Evolutionary conservation across 2,329 filamentous ascomycete genomes (phyloP).

Genomic region (Ceratocystis albifundus): DNA sequence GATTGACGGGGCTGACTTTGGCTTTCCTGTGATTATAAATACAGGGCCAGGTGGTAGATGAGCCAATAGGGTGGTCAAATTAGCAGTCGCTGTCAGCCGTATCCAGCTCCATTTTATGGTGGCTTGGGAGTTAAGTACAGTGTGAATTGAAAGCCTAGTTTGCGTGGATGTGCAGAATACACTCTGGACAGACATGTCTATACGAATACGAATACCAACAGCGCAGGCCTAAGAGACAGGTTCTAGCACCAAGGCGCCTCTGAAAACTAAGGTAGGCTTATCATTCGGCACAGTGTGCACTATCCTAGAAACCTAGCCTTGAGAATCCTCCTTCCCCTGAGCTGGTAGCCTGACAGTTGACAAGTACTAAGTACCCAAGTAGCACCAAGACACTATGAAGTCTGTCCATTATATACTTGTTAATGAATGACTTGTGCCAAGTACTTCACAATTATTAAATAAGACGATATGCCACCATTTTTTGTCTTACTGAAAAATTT

Average conservation of each 20-base stretch:
- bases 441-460: background rate
- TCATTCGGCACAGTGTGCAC: background rate
- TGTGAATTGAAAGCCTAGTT: background rate
- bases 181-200: constrained; percentile 16
- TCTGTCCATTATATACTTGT: too few relatives aligned
- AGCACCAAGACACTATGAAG: background rate
- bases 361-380: background rate
- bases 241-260: background rate
- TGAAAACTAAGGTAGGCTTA: too few relatives aligned
- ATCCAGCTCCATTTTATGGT: constrained; percentile 22
- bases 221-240: background rate
- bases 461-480: background rate
- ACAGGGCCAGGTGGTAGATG: background rate
- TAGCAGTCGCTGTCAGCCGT: constrained; percentile 20
- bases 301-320: background rate
- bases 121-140: constrained; percentile 10
- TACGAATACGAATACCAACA: constrained; percentile 23
- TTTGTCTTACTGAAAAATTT: background rate
- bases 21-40: background rate
- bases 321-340: constrained; percentile 8
- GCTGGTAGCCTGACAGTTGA: background rate
- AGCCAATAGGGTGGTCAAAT: constrained; percentile 10
- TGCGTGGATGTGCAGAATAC: background rate
- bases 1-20: background rate
- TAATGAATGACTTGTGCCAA: too few relatives aligned